Conservation (phyloP, 176 grass and related monocot genomes). For the Elymus sibiricus region DNA sequence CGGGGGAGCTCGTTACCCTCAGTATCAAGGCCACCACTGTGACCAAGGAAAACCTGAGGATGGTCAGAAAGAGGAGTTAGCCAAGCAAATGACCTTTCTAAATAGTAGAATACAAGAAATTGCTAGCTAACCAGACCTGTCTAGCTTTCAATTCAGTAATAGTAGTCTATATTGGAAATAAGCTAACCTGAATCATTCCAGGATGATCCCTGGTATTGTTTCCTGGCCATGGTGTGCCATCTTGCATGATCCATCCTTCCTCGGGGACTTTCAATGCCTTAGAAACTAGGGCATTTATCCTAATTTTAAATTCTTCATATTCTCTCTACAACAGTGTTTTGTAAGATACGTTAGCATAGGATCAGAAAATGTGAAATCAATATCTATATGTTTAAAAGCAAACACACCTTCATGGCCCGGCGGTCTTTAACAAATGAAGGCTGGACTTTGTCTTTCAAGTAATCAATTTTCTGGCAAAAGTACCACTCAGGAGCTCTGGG, state of each 20-base stretch:
- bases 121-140: background rate
- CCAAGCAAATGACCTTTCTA: constrained; percentile 9
- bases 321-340: constrained; percentile 62
- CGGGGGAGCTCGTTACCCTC: constrained; percentile 97
- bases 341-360: background rate
- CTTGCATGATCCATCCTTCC: constrained; percentile 99
- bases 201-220: constrained; percentile 99
- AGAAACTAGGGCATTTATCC: constrained; percentile 89
- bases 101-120: background rate
- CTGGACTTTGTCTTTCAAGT: constrained; percentile 99
- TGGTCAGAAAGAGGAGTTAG: constrained; percentile 31
- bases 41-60: constrained; percentile 98
- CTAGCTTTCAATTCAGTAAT: background rate
- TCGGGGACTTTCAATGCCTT: constrained; percentile 96
- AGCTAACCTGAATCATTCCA: constrained; percentile 97
- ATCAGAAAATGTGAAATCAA: constrained; percentile 5
- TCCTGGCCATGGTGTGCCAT: constrained; percentile 98
- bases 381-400: constrained; percentile 14
- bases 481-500: constrained; percentile 98
- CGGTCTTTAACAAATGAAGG: constrained; percentile 98
- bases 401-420: constrained; percentile 92
- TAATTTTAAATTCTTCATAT: constrained; percentile 98
- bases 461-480: constrained; percentile 97
- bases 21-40: constrained; percentile 98
- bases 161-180: constrained; percentile 11